Evolutionary conservation across 768 basidiomycete species (phyloP).

Genomic region (Boletus coccyginus): DNA sequence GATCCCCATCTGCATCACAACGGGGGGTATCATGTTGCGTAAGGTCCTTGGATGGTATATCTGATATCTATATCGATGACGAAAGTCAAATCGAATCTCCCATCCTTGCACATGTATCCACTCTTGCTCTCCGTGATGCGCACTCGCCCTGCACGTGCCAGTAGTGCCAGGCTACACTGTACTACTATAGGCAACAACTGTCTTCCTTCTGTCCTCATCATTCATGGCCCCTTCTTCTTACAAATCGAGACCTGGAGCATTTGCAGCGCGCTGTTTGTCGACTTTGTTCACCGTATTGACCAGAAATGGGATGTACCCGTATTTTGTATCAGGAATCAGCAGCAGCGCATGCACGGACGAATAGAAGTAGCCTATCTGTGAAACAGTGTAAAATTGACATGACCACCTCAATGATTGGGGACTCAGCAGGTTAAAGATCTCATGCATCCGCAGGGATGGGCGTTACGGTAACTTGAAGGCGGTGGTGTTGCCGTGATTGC

Average conservation of each 20-base stretch:
- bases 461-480: too few species aligned
- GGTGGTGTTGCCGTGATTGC: too few species aligned
- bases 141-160: too few species aligned
- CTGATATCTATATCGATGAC: constrained; percentile 2
- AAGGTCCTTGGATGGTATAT: constrained; percentile 6
- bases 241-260: not conserved
- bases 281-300: not conserved
- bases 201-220: constrained; percentile 17
- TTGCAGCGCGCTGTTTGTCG: constrained; percentile 2
- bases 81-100: not conserved
- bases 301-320: constrained; percentile 11
- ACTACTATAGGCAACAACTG: constrained; percentile 14
- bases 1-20: not conserved
- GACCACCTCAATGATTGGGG: too few species aligned
- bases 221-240: constrained; percentile 21
- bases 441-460: too few species aligned
- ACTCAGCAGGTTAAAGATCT: too few species aligned
- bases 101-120: not conserved
- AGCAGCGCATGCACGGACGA: too few species aligned
- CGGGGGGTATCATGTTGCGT: not conserved
- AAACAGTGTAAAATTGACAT: too few species aligned
- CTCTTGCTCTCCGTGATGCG: too few species aligned
- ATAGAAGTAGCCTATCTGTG: too few species aligned
- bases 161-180: constrained; percentile 3
- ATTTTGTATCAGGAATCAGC: constrained; percentile 9